Percentiles rank a stretch among this genome's conserved stretches.
phyloP scores from a whole-genome alignment of 176 grass and related monocot genomes.

The Neostapfia colusana region DNA sequence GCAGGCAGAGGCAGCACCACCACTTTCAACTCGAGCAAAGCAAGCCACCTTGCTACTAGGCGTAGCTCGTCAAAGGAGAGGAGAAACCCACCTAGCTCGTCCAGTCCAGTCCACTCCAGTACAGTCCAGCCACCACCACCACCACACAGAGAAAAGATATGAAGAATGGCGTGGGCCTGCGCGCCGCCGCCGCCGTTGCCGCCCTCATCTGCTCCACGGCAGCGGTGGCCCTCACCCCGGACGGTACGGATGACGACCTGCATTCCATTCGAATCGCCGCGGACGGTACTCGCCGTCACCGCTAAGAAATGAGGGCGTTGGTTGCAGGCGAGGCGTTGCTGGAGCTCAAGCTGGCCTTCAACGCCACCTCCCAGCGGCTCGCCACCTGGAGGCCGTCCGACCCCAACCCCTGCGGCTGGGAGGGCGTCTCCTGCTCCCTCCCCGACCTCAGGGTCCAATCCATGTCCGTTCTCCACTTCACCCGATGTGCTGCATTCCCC shows the following conservation, averaged over 20 bases:
- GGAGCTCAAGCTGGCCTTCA: constrained; percentile 79
- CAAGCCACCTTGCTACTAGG: no score
- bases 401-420: constrained; percentile 76
- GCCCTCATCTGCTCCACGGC: constrained; percentile 24
- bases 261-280: no score
- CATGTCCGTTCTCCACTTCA: constrained; percentile 43
- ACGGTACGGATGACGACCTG: constrained; percentile 54
- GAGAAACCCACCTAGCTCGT: no score
- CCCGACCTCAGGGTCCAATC: constrained; percentile 95
- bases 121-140: neutral
- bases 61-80: no score
- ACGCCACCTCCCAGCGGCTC: constrained; percentile 59
- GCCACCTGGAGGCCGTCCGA: constrained; percentile 64
- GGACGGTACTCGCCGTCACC: no score
- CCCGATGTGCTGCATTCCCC: neutral
- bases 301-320: no score
- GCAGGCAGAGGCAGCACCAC: no score
- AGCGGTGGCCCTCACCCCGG: constrained; percentile 54
- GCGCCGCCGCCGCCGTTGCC: neutral
- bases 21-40: no score
- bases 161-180: neutral
- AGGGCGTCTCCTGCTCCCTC: constrained; percentile 91
- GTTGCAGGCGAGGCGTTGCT: constrained; percentile 72
- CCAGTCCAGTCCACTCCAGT: no score
- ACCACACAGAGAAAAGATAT: neutral